These are phyloP conservation scores for Balamuthia mandrillaris DNA, from an alignment of 208 protist genomes.

Conservation along the genomic window DNA sequence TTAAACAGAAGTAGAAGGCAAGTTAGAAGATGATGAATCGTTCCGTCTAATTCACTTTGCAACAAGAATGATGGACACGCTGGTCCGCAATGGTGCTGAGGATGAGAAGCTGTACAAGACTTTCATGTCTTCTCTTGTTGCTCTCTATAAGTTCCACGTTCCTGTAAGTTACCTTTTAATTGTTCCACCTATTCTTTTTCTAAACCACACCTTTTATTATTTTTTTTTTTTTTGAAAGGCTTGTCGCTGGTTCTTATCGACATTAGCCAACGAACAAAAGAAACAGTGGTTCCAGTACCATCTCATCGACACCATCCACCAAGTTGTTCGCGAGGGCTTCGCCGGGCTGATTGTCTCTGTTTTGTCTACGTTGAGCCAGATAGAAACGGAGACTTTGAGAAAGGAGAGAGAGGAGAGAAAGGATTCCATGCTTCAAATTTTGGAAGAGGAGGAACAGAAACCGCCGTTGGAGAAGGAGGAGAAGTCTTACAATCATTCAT, in stretches of 20 bases:
- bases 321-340: background rate
- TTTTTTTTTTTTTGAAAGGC: no score
- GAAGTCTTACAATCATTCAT: background rate
- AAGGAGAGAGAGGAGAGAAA: constrained; percentile 7
- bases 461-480: no score
- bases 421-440: no score
- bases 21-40: background rate
- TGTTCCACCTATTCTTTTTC: no score
- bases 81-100: background rate
- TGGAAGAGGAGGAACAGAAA: background rate
- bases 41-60: background rate
- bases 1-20: no score
- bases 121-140: background rate
- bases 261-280: background rate
- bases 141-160: background rate
- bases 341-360: background rate
- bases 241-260: background rate
- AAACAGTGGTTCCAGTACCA: constrained; percentile 15
- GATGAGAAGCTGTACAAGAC: constrained; percentile 12
- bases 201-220: no score
- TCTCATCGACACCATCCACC: background rate
- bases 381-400: background rate
- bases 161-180: no score
- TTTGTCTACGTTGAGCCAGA: background rate
- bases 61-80: background rate